These are phyloP conservation scores for Ogataea minuta DNA, from an alignment of 805 yeast genomes.

Conservation along the genomic window DNA sequence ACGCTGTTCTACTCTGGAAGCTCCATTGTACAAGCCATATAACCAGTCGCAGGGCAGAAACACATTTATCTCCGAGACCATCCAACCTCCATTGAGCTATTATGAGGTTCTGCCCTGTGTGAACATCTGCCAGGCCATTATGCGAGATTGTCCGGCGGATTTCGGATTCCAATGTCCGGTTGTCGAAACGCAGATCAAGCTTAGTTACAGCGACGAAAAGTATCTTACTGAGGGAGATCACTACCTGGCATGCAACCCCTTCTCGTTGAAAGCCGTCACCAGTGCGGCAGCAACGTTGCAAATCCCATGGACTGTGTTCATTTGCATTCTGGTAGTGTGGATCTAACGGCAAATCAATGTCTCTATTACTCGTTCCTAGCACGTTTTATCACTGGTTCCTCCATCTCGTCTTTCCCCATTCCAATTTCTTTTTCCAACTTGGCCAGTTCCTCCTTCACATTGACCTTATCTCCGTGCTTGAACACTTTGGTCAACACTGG, in stretches of 20 bases:
- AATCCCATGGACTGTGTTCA: conserved; percentile 6
- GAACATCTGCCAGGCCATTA: conserved; percentile 74
- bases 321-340: conserved; percentile 4
- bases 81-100: conserved; percentile 57
- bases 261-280: conserved; percentile 3
- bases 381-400: conserved; percentile 6
- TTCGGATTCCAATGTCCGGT: conserved; percentile 77
- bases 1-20: conserved; percentile 61
- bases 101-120: conserved; percentile 86
- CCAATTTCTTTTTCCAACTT: conserved; percentile 2
- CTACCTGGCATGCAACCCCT: conserved; percentile 40
- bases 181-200: conserved; percentile 31
- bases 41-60: conserved; percentile 56
- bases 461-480: conserved; percentile 39
- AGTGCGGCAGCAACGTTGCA: conserved; percentile 2
- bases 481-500: conserved; percentile 57
- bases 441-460: conserved; percentile 39
- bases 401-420: conserved; percentile 6
- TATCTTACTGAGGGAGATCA: conserved; percentile 35
- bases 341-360: background rate
- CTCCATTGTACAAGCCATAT: conserved; percentile 46
- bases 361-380: conserved; percentile 5
- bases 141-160: conserved; percentile 77
- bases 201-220: conserved; percentile 38
- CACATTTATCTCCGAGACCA: conserved; percentile 48